A percentile compares a stretch with the other conserved stretches of the same genome.
Evolutionary conservation across 805 yeast species (phyloP).

Genomic region (Teunomyces pallodes): DNA sequence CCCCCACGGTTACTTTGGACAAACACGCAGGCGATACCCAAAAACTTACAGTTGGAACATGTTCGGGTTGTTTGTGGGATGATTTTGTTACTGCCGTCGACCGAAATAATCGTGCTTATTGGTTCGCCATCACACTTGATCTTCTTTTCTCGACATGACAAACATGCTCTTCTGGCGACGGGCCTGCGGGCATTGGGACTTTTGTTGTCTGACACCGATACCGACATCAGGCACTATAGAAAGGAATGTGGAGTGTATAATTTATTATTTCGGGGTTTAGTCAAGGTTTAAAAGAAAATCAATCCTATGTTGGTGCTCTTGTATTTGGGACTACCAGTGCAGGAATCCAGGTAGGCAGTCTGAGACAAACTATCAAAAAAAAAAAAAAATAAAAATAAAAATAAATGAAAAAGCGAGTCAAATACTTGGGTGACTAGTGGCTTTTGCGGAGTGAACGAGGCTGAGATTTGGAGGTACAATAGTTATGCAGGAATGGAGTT

Average conservation of each 20-base stretch:
- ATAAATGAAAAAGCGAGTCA: neutral
- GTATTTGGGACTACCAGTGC: neutral
- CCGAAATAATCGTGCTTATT: conserved; percentile 11
- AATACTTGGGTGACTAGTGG: neutral
- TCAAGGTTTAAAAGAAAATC: too few species aligned
- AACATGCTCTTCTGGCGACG: conserved; percentile 47
- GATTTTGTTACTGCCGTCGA: conserved; percentile 18
- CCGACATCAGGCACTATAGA: neutral
- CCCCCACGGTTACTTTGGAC: conserved; percentile 61
- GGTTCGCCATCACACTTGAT: conserved; percentile 65
- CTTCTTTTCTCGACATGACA: conserved; percentile 63
- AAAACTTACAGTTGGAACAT: conserved; percentile 50
- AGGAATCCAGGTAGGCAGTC: neutral
- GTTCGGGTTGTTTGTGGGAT: conserved; percentile 8
- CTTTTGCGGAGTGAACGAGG: too few species aligned
- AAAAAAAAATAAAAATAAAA: too few species aligned
- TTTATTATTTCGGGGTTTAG: neutral
- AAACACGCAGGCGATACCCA: conserved; percentile 51
- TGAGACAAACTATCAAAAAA: too few species aligned
- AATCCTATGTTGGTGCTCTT: neutral
- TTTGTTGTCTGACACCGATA: neutral
- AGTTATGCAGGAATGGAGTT: neutral
- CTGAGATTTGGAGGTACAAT: too few species aligned
- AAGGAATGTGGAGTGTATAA: neutral
- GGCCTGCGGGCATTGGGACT: conserved; percentile 6